These are phyloP conservation scores for Debaryomyces sp. DNA, from an alignment of 1,139 yeast species.

Conservation along the genomic window DNA sequence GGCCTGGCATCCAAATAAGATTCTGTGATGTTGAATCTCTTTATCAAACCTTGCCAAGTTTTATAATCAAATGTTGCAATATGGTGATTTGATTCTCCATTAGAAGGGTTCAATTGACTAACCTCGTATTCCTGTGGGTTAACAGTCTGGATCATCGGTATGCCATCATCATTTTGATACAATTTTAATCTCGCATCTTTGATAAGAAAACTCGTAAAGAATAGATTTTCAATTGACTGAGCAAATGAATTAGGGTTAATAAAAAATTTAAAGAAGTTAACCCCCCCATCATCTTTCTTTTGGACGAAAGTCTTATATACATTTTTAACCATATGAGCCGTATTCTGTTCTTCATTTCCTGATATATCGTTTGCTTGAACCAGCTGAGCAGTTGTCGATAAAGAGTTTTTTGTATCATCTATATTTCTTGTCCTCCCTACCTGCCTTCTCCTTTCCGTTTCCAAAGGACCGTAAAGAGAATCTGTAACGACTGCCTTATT, in stretches of 20 bases:
- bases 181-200: constrained; percentile 69
- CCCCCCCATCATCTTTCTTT: constrained; percentile 33
- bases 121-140: constrained; percentile 21
- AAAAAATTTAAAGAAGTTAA: constrained; percentile 67
- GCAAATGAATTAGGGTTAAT: constrained; percentile 76
- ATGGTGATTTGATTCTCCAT: constrained; percentile 53
- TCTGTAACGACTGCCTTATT: constrained; percentile 54
- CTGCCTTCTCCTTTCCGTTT: constrained; percentile 57
- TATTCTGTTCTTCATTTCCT: constrained; percentile 52
- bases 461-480: constrained; percentile 73
- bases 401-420: constrained; percentile 45
- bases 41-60: constrained; percentile 62
- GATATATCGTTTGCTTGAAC: constrained; percentile 55
- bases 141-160: constrained; percentile 32
- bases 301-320: constrained; percentile 42
- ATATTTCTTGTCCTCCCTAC: constrained; percentile 34
- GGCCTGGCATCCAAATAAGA: constrained; percentile 54
- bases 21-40: constrained; percentile 52
- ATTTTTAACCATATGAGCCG: constrained; percentile 60
- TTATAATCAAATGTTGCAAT: constrained; percentile 69
- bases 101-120: constrained; percentile 4
- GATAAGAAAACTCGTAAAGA: constrained; percentile 77
- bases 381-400: constrained; percentile 54
- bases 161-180: constrained; percentile 48
- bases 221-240: constrained; percentile 81